Percentiles rank a stretch among this genome's conserved stretches.
Conservation (phyloP, 495 filamentous ascomycete species). For the Evernia prunastri region DNA sequence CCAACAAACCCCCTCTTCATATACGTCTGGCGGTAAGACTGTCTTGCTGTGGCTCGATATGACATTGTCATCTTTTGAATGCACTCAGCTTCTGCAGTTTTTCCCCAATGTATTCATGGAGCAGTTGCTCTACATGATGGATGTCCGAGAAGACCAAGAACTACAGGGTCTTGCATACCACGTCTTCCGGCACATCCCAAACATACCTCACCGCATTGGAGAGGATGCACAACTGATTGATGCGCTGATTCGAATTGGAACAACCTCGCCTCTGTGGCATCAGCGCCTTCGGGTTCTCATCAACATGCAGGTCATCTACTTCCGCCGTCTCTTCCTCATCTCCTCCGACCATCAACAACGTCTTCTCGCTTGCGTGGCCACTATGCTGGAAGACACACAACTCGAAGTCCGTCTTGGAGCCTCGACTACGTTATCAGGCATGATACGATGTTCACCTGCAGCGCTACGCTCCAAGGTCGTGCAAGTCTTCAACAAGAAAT, state of each 20-base stretch:
- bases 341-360: slow-evolving; percentile 64
- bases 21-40: slow-evolving; percentile 94
- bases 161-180: slow-evolving; percentile 92
- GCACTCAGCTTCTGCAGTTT: slow-evolving; percentile 83
- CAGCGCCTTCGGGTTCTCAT: slow-evolving; percentile 94
- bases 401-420: slow-evolving; percentile 94
- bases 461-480: slow-evolving; percentile 71
- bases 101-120: slow-evolving; percentile 85
- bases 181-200: slow-evolving; percentile 93
- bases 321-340: slow-evolving; percentile 92
- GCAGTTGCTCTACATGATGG: slow-evolving; percentile 98
- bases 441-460: slow-evolving; percentile 95
- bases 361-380: slow-evolving; percentile 83
- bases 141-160: slow-evolving; percentile 97
- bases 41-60: slow-evolving; percentile 92
- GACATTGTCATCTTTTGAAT: slow-evolving; percentile 85
- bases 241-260: slow-evolving; percentile 82
- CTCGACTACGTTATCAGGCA: slow-evolving; percentile 83
- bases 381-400: slow-evolving; percentile 88
- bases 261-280: slow-evolving; percentile 84
- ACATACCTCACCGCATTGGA: slow-evolving; percentile 84
- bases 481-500: slow-evolving; percentile 64
- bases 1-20: slow-evolving; percentile 86
- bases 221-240: slow-evolving; percentile 78
- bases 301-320: slow-evolving; percentile 99